Conservation (phyloP, 2,329 filamentous ascomycete genomes). For the Colletotrichum kahawae region DNA sequence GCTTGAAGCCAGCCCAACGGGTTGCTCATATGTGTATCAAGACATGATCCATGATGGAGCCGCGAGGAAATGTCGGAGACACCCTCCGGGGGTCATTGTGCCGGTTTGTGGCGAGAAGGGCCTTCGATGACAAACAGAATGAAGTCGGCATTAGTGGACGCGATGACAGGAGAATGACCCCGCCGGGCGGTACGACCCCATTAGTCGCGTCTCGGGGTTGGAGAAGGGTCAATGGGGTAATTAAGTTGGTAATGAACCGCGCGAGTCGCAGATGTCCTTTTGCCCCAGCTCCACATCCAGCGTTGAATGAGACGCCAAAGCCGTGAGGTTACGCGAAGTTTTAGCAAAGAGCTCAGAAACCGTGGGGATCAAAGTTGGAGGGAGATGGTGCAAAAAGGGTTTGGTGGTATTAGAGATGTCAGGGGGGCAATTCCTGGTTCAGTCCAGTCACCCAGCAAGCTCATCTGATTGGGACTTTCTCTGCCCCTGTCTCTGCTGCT, state of each 20-base stretch:
- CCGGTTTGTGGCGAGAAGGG: neutral
- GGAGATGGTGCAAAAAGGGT: too few relatives aligned
- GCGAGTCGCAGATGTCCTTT: neutral
- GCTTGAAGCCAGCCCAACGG: neutral
- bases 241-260: neutral
- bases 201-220: neutral
- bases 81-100: neutral
- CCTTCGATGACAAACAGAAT: conserved; percentile 15
- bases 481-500: neutral
- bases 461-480: neutral
- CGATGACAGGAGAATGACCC: neutral
- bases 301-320: neutral
- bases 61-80: neutral
- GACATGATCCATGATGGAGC: neutral
- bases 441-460: neutral
- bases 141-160: neutral
- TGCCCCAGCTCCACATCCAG: neutral
- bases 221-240: conserved; percentile 2
- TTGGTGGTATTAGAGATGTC: neutral
- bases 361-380: neutral
- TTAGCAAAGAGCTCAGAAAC: neutral
- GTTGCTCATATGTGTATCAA: neutral
- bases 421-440: neutral
- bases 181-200: neutral
- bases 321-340: neutral